phyloP scores from a whole-genome alignment of 2,329 filamentous ascomycete species.

The Dichotomopilus funicola region DNA sequence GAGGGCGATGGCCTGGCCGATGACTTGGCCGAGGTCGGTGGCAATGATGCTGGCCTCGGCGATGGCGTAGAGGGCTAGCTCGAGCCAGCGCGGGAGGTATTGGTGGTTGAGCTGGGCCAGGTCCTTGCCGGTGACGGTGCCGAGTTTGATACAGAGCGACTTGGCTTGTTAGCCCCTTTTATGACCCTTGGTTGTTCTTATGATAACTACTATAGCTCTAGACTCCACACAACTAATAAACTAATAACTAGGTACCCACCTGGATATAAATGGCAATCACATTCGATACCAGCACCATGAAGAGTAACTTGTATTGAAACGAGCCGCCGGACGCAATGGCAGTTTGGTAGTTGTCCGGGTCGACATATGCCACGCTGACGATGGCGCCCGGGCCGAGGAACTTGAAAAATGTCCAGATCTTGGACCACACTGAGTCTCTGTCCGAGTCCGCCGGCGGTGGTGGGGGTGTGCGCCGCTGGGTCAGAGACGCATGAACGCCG shows the following conservation, averaged over 20 bases:
- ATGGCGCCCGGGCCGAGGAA: constrained; percentile 66
- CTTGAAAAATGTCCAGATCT: constrained; percentile 38
- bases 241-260: background rate
- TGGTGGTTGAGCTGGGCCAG: constrained; percentile 60
- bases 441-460: background rate
- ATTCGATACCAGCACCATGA: constrained; percentile 63
- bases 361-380: constrained; percentile 52
- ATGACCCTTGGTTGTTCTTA: too few species aligned
- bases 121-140: constrained; percentile 61
- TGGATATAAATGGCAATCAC: constrained; percentile 54
- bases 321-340: constrained; percentile 62
- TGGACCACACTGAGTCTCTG: background rate
- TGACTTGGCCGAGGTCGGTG: constrained; percentile 59
- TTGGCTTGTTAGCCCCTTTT: constrained; percentile 27
- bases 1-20: constrained; percentile 63
- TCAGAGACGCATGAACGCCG: too few species aligned
- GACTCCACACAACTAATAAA: too few species aligned
- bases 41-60: constrained; percentile 64
- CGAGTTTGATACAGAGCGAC: constrained; percentile 61
- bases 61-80: constrained; percentile 53
- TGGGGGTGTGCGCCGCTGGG: background rate
- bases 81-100: constrained; percentile 60
- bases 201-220: too few species aligned
- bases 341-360: constrained; percentile 63
- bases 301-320: constrained; percentile 59